phyloP scores from a whole-genome alignment of 306 rosid genomes.

The Vigna mungo region DNA sequence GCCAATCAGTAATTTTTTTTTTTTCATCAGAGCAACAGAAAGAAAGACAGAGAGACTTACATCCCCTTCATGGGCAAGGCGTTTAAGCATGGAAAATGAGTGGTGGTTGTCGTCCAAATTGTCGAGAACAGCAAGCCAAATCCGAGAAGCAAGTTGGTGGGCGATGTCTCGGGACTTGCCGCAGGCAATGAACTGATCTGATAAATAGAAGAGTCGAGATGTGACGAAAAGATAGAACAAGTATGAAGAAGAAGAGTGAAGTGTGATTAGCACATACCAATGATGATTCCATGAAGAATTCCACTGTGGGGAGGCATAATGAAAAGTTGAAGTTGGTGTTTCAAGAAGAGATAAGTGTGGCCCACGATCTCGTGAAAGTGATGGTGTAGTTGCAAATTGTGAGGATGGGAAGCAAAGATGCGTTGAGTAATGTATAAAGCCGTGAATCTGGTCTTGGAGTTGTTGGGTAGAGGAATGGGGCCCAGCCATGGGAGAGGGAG shows the following conservation, averaged over 20 bases:
- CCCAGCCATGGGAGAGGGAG: conserved; percentile 67
- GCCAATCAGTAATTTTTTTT: background rate
- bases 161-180: conserved; percentile 81
- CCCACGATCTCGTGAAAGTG: conserved; percentile 64
- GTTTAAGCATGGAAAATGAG: conserved; percentile 68
- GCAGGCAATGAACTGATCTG: conserved; percentile 83
- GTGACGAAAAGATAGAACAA: background rate
- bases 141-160: conserved; percentile 69
- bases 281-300: conserved; percentile 82
- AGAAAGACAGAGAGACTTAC: conserved; percentile 51
- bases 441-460: conserved; percentile 73
- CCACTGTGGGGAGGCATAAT: conserved; percentile 67
- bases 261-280: conserved; percentile 49
- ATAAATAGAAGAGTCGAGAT: background rate
- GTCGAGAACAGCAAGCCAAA: conserved; percentile 84
- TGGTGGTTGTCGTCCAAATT: conserved; percentile 69
- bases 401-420: conserved; percentile 56
- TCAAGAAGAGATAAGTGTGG: conserved; percentile 70
- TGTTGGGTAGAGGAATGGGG: conserved; percentile 65
- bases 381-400: conserved; percentile 24
- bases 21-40: background rate
- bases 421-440: conserved; percentile 67
- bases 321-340: conserved; percentile 76
- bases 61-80: conserved; percentile 75
- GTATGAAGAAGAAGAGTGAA: background rate